Conservation (phyloP, 1,139 yeast species). For the Yamadazyma songkhlaensis region DNA sequence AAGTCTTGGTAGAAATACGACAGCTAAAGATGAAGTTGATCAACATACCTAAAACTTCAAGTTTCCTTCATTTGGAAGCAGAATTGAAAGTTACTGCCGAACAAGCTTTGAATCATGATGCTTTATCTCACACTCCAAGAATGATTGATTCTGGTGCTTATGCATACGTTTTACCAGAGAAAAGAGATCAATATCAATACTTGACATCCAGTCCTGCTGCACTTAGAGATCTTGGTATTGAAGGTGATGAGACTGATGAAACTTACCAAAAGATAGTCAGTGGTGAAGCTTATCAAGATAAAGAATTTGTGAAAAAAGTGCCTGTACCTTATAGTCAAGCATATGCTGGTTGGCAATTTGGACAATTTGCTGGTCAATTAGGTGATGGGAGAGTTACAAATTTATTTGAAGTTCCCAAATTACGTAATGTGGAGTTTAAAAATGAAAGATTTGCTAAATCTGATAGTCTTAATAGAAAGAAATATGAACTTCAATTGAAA, state of each 20-base stretch:
- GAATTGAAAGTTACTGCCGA: slow-evolving; percentile 51
- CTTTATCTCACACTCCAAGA: slow-evolving; percentile 52
- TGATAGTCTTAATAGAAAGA: slow-evolving; percentile 22
- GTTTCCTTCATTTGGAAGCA: slow-evolving; percentile 52
- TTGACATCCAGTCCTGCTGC: slow-evolving; percentile 63
- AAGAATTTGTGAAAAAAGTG: slow-evolving; percentile 30
- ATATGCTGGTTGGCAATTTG: slow-evolving; percentile 96
- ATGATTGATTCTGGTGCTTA: slow-evolving; percentile 62
- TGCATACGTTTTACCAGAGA: slow-evolving; percentile 68
- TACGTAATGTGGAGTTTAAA: slow-evolving; percentile 16
- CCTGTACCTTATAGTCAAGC: slow-evolving; percentile 85
- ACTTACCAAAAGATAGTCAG: slow-evolving; percentile 57
- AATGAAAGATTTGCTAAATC: background rate
- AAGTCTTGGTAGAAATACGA: too few relatives aligned
- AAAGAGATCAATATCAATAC: slow-evolving; percentile 51
- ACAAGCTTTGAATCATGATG: slow-evolving; percentile 33
- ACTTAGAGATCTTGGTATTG: slow-evolving; percentile 57
- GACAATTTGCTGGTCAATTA: slow-evolving; percentile 92
- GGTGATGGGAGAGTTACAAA: slow-evolving; percentile 94
- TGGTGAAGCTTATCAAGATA: slow-evolving; percentile 48
- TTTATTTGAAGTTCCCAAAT: slow-evolving; percentile 62
- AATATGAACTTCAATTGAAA: slow-evolving; percentile 75
- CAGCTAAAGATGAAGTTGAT: slow-evolving; percentile 12
- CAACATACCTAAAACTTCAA: slow-evolving; percentile 39
- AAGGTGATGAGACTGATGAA: slow-evolving; percentile 34